Evolutionary conservation across 805 yeast genomes (phyloP).

Genomic region (Candida coquimbonensis): DNA sequence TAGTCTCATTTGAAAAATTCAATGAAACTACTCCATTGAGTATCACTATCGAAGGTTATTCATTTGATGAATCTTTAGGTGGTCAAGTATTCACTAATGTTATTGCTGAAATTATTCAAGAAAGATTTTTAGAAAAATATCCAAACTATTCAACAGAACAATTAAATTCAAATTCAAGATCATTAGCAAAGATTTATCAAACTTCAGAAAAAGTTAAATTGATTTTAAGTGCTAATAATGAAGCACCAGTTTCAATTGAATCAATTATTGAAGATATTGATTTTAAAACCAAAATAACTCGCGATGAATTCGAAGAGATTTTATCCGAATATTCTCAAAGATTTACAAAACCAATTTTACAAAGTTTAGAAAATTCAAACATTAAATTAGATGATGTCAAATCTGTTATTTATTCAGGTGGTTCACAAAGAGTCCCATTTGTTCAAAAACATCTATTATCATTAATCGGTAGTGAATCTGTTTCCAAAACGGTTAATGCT

Average conservation of each 20-base stretch:
- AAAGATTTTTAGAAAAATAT: conserved; percentile 47
- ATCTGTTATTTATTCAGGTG: conserved; percentile 82
- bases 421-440: conserved; percentile 84
- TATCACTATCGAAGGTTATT: conserved; percentile 68
- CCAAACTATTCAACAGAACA: conserved; percentile 30
- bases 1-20: conserved; percentile 54
- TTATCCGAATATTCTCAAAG: conserved; percentile 36
- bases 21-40: conserved; percentile 33
- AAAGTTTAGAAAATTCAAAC: conserved; percentile 35
- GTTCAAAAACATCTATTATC: conserved; percentile 57
- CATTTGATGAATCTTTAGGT: conserved; percentile 60
- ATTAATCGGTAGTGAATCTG: conserved; percentile 49
- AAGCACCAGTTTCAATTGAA: conserved; percentile 72
- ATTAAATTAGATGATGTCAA: conserved; percentile 33
- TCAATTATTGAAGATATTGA: conserved; percentile 68
- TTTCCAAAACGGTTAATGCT: conserved; percentile 84
- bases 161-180: conserved; percentile 42
- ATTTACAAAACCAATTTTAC: conserved; percentile 46
- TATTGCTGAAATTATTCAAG: conserved; percentile 52
- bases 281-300: conserved; percentile 55
- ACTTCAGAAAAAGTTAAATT: conserved; percentile 86
- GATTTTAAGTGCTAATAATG: conserved; percentile 81
- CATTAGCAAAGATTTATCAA: conserved; percentile 63
- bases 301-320: conserved; percentile 73
- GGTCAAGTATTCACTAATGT: conserved; percentile 69